phyloP scores from a whole-genome alignment of 352 stramenopile genomes.

The Aphanomyces invadans region DNA sequence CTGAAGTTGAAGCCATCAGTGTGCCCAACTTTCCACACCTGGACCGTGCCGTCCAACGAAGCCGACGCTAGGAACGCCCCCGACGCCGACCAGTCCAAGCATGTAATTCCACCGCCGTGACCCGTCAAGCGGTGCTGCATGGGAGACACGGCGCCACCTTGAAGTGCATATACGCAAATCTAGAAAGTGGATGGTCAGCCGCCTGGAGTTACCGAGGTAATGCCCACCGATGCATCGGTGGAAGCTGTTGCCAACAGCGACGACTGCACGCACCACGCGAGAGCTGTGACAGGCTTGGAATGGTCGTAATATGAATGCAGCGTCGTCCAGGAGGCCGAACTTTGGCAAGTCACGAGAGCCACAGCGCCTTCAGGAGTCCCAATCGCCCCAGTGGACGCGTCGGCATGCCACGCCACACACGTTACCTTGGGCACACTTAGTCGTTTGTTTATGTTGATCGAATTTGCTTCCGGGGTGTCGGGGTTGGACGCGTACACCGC shows the following conservation, averaged over 20 bases:
- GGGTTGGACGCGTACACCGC: conserved; percentile 13
- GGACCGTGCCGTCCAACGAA: conserved; percentile 43
- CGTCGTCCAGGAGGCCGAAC: not conserved
- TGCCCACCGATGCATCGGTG: conserved; percentile 37
- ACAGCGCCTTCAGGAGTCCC: conserved; percentile 41
- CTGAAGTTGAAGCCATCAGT: conserved; percentile 33
- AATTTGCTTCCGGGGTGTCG: not conserved
- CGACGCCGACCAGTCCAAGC: conserved; percentile 35
- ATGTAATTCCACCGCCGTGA: conserved; percentile 41
- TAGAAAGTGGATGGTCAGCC: conserved; percentile 4
- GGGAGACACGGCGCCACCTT: not conserved
- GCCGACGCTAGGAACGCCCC: conserved; percentile 38
- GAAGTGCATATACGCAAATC: conserved; percentile 42
- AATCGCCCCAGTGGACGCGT: conserved; percentile 34
- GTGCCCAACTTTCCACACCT: conserved; percentile 41
- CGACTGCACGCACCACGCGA: conserved; percentile 34
- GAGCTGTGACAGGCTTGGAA: conserved; percentile 34
- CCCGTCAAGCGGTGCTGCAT: conserved; percentile 25
- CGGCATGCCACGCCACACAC: conserved; percentile 26
- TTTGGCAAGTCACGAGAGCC: conserved; percentile 29
- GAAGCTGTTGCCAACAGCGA: not conserved
- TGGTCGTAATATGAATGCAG: conserved; percentile 42
- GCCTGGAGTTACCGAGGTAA: no score
- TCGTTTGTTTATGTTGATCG: conserved; percentile 22
- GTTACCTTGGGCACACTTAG: conserved; percentile 20